These are phyloP conservation scores for Pyrenochaeta sp. DNA, from an alignment of 2,329 filamentous ascomycete genomes.

Conservation along the genomic window DNA sequence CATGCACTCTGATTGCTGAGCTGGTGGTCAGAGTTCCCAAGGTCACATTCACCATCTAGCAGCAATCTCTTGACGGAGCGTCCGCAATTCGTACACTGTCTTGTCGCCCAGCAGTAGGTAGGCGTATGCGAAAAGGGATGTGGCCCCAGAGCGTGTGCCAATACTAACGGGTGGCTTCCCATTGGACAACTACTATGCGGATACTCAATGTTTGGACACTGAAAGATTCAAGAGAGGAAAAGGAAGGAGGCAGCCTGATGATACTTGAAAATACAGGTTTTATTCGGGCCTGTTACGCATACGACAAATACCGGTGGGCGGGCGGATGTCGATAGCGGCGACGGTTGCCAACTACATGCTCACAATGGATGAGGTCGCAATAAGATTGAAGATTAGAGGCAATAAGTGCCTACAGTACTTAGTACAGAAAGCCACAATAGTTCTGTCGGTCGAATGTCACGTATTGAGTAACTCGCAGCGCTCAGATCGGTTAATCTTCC, in stretches of 20 bases:
- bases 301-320: background rate
- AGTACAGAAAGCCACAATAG: too few relatives aligned
- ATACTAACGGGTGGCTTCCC: background rate
- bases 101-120: background rate
- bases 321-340: too few relatives aligned
- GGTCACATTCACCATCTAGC: background rate
- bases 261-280: background rate
- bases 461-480: background rate
- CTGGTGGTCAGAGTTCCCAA: background rate
- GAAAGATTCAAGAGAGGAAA: too few relatives aligned
- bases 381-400: background rate
- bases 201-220: background rate
- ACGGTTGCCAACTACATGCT: background rate
- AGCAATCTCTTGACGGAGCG: slow-evolving; percentile 1
- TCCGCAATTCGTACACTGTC: background rate
- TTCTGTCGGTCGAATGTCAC: background rate
- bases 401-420: too few relatives aligned
- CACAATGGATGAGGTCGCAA: background rate
- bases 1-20: slow-evolving; percentile 1
- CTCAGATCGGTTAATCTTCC: background rate
- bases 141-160: background rate
- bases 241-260: background rate
- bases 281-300: background rate
- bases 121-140: background rate
- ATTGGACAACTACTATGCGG: background rate